Conservation (phyloP, 805 yeast genomes). For the Wickerhamomyces pijperi region DNA sequence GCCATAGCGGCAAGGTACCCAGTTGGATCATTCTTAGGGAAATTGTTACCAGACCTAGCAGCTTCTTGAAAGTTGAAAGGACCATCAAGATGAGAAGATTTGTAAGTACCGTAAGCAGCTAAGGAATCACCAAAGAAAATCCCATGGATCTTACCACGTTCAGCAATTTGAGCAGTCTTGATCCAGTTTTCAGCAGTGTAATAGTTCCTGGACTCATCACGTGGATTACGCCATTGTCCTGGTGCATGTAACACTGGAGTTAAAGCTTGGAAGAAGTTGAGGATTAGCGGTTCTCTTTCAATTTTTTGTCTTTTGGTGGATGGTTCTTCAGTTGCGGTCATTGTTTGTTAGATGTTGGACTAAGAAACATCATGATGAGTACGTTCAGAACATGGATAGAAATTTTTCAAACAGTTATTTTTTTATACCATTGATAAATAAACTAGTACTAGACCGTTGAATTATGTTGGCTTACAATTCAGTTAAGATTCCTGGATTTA, state of each 20-base stretch:
- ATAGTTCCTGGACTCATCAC: constrained; percentile 16
- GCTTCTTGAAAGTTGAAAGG: constrained; percentile 26
- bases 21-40: constrained; percentile 29
- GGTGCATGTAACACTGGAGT: constrained; percentile 18
- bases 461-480: no score
- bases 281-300: constrained; percentile 10
- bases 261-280: constrained; percentile 16
- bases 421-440: no score
- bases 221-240: constrained; percentile 19
- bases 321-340: no score
- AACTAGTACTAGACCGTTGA: no score
- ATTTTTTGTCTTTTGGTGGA: constrained; percentile 7
- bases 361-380: no score
- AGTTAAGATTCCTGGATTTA: no score
- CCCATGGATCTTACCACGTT: constrained; percentile 28
- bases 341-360: no score
- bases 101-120: constrained; percentile 29
- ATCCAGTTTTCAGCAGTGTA: constrained; percentile 26
- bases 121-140: constrained; percentile 30
- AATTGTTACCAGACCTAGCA: constrained; percentile 23
- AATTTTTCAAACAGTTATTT: no score
- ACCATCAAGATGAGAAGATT: constrained; percentile 20
- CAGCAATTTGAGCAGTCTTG: constrained; percentile 27
- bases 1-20: constrained; percentile 30
- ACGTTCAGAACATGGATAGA: no score